phyloP scores from a whole-genome alignment of 192 early-diverging fungal species.

The Coemansia sp. region DNA sequence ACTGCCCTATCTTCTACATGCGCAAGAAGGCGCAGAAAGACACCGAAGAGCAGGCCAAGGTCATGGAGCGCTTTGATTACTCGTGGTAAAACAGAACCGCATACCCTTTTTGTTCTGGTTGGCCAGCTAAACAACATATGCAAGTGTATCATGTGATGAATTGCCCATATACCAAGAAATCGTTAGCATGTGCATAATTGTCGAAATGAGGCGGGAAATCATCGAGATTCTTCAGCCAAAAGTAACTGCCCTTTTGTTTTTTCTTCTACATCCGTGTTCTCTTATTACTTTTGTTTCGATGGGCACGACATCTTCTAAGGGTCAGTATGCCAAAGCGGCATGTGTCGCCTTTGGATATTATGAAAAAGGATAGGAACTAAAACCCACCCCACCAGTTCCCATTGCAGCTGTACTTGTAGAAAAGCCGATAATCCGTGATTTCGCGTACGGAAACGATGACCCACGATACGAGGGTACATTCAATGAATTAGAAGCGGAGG shows the following conservation, averaged over 20 bases:
- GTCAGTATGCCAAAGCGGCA: not conserved
- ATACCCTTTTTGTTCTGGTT: not conserved
- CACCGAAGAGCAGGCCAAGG: constrained; percentile 69
- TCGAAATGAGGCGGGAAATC: not conserved
- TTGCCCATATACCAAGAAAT: constrained; percentile 4
- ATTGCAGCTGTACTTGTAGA: constrained; percentile 8
- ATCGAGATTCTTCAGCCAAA: too few species aligned
- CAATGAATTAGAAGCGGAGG: constrained; percentile 18
- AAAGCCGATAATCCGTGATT: constrained; percentile 47
- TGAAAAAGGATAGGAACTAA: constrained; percentile 3
- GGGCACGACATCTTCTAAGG: constrained; percentile 1
- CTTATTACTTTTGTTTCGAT: not conserved
- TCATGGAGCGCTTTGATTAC: constrained; percentile 77
- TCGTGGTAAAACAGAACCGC: constrained; percentile 50
- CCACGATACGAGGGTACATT: constrained; percentile 44
- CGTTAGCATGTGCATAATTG: not conserved
- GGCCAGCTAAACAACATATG: not conserved
- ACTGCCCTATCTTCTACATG: constrained; percentile 99
- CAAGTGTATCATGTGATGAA: not conserved
- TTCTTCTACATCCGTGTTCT: not conserved
- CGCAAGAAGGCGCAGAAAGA: constrained; percentile 96
- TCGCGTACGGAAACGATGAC: constrained; percentile 48
- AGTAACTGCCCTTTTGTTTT: not conserved
- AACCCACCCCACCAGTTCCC: too few species aligned
- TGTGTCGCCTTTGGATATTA: not conserved